A percentile compares a stretch with the other conserved stretches of the same genome.
phyloP scores from a whole-genome alignment of 371 early-diverging fungal species.

The Mucor racemosus region DNA sequence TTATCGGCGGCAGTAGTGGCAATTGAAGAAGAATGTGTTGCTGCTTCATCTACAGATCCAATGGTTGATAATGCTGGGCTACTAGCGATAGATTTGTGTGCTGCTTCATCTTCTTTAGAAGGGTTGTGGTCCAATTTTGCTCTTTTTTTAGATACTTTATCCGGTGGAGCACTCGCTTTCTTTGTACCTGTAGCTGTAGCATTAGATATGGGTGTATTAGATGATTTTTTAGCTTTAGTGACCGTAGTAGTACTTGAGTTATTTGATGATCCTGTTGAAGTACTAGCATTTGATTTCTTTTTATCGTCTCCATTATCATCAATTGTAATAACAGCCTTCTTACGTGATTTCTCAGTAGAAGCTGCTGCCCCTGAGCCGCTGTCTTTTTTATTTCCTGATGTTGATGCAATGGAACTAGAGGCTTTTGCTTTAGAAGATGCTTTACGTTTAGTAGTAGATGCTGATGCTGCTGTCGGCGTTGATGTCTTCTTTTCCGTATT shows the following conservation, averaged over 20 bases:
- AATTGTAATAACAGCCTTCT: slow-evolving; percentile 3
- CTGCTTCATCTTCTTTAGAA: not conserved
- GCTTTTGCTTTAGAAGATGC: slow-evolving; percentile 22
- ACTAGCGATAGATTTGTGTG: not conserved
- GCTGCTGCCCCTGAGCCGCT: not conserved
- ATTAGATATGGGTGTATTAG: not conserved
- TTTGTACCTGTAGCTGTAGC: not conserved
- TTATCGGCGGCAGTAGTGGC: not conserved
- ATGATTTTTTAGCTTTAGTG: slow-evolving; percentile 5
- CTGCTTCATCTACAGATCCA: not conserved
- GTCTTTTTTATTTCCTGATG: slow-evolving; percentile 8
- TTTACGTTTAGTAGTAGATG: slow-evolving; percentile 18
- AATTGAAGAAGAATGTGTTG: not conserved
- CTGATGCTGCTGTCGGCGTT: not conserved
- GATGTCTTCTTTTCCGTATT: slow-evolving; percentile 1
- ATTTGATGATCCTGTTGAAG: not conserved
- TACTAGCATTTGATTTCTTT: not conserved
- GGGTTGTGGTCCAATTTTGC: slow-evolving; percentile 3
- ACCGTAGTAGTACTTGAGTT: not conserved
- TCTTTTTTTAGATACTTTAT: slow-evolving; percentile 15
- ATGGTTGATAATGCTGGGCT: not conserved
- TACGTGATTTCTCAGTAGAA: slow-evolving; percentile 9
- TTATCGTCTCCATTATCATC: slow-evolving; percentile 5
- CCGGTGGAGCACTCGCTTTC: slow-evolving; percentile 1
- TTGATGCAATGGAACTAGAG: not conserved